Base-by-base conservation (phyloP, 108 stramenopile genomes). In the Fragilaria radians region DNA sequence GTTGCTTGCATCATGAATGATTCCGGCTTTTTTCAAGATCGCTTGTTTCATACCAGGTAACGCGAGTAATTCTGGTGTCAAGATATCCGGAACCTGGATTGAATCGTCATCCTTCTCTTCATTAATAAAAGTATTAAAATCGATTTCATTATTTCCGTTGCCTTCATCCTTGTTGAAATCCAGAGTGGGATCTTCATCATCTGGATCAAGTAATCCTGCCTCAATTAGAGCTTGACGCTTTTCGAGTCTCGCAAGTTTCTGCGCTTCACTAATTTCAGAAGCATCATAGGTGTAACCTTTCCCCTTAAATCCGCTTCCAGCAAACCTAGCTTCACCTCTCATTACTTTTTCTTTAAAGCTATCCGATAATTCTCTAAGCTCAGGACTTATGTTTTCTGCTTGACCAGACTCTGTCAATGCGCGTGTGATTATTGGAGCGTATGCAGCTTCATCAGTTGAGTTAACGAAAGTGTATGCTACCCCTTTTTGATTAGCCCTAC, bases 381-480 rank as follows among this genome's bases (percentile, higher is more conserved):
- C 95, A 17, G 79, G 66, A 23, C 85, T 76, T 42, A 98, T 77
- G 57, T 94, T 91, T 59, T 96, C 88, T 17, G 90, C 74, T 45
- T 89, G 89, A 31, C 89, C 93, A 19, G 94, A 81, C 66, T 98
- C 94, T 25, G 74, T 70, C 45, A 98, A 62, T 14, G 97, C 99
- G 45, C 94, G 81, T 23, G 93, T 77, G 50, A 99, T 69, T 46
- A 85, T 90, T 1, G 96, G 97, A 32, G 97, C 93, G 73, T 88
- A 97, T 71, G 94, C 91, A 1, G 91, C 96, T 63, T 99, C 97
- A 36, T 97, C 94, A 4, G 69, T 66, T 0, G 91, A 81, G 62
- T 91, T 88, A 26, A 98, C 85, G 63, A 99, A 91, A 1, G 99
- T 99, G 76, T 94, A 98, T 26, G 96, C 90, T 23, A 93, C 91